Evolutionary conservation across 371 early-diverging fungal species (phyloP).

Genomic region (Mucor racemosus): DNA sequence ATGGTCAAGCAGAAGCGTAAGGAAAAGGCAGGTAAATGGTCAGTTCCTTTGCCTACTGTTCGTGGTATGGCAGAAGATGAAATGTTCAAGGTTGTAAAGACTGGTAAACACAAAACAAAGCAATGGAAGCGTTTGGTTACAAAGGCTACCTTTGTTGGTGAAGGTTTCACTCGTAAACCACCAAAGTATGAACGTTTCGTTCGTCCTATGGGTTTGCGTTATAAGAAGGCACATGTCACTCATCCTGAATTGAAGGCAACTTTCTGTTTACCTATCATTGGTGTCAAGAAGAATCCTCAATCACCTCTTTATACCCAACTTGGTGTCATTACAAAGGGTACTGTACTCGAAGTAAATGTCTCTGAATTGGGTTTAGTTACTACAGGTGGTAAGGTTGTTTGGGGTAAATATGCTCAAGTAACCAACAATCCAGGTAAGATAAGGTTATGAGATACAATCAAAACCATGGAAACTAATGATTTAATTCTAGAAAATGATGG

Average conservation of each 20-base stretch:
- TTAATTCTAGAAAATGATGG: conserved; percentile 85
- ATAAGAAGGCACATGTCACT: conserved; percentile 99
- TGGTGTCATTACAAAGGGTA: conserved; percentile 99
- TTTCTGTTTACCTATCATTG: conserved; percentile 97
- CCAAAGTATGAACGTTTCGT: conserved; percentile 99
- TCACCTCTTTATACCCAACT: conserved; percentile 97
- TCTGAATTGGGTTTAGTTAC: conserved; percentile 99
- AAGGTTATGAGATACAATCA: neutral
- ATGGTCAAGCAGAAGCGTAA: conserved; percentile 99
- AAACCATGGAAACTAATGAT: too few species aligned
- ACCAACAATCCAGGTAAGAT: conserved; percentile 89
- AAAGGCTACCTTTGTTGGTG: conserved; percentile 99
- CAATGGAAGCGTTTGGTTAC: conserved; percentile 99
- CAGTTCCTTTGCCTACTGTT: conserved; percentile 98
- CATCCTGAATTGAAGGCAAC: conserved; percentile 99
- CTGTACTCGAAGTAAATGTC: conserved; percentile 95
- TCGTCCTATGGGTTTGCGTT: conserved; percentile 98
- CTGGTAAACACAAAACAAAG: conserved; percentile 96
- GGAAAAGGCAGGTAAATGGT: conserved; percentile 99
- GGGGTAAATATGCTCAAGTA: conserved; percentile 99
- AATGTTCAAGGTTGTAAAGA: conserved; percentile 98
- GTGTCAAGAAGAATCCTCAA: conserved; percentile 99
- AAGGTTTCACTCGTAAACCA: conserved; percentile 99
- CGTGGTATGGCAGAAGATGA: conserved; percentile 99
- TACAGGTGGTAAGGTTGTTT: conserved; percentile 98